phyloP scores from a whole-genome alignment of 1,284 basidiomycete species.

The Apiotrichum porosum region DNA sequence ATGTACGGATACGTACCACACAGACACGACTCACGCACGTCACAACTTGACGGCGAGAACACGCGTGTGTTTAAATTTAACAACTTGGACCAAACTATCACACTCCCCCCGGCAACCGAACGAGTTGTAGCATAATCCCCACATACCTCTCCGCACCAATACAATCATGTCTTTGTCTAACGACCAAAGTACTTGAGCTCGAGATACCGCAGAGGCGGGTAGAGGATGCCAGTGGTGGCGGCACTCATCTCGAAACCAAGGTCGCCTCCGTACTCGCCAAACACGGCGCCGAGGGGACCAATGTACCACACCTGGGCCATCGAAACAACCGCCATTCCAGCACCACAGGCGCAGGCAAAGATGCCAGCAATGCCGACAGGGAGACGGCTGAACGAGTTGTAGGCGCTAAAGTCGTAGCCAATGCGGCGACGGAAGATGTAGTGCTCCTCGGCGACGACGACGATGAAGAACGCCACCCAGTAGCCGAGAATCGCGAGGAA shows the following conservation, averaged over 20 bases:
- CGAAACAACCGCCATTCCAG: slow-evolving; percentile 49
- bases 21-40: no score
- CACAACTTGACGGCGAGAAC: no score
- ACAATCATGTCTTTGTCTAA: no score
- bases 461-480: slow-evolving; percentile 39
- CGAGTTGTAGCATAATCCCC: no score
- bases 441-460: slow-evolving; percentile 59
- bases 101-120: no score
- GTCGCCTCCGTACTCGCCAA: slow-evolving; percentile 54
- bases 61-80: no score
- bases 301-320: slow-evolving; percentile 52
- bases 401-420: slow-evolving; percentile 57
- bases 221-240: slow-evolving; percentile 23
- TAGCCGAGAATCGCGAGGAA: slow-evolving; percentile 57
- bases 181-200: slow-evolving; percentile 30
- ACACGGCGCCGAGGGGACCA: slow-evolving; percentile 53
- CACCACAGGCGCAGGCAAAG: slow-evolving; percentile 53
- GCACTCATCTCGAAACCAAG: slow-evolving; percentile 57
- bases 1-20: no score
- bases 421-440: slow-evolving; percentile 56
- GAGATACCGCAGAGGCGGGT: slow-evolving; percentile 31
- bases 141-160: no score
- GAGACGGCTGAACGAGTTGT: slow-evolving; percentile 54
- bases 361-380: slow-evolving; percentile 59
- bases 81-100: no score